Percentiles rank a stretch among this genome's conserved stretches.
These are phyloP conservation scores for Rubia tinctorum DNA, from an alignment of 305 asterid genomes.

Conservation along the genomic window DNA sequence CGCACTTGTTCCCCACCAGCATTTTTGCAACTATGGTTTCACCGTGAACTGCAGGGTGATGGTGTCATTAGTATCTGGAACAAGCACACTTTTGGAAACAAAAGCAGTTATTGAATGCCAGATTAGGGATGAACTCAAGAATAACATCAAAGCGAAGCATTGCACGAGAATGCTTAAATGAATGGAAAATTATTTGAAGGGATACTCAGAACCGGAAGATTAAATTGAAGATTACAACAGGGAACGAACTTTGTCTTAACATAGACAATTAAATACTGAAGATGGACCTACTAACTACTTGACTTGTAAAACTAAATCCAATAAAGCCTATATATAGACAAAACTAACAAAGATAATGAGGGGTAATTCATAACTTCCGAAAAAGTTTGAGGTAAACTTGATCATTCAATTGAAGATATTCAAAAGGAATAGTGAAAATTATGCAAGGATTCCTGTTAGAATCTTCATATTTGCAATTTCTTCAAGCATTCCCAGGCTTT, in stretches of 20 bases:
- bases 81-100: neutral
- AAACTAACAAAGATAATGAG: neutral
- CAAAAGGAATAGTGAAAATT: neutral
- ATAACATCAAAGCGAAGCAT: neutral
- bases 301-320: too few relatives aligned
- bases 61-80: neutral
- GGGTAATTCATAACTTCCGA: neutral
- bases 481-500: neutral
- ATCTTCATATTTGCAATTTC: neutral
- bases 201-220: neutral
- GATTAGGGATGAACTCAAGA: neutral
- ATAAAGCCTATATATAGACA: neutral
- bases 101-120: neutral
- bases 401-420: neutral
- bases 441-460: neutral
- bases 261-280: neutral
- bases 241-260: neutral
- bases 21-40: conserved; percentile 57
- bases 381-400: neutral
- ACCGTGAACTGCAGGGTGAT: conserved; percentile 52
- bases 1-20: conserved; percentile 77
- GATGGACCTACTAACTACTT: too few relatives aligned
- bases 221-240: neutral
- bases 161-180: neutral
- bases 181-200: neutral